phyloP scores from a whole-genome alignment of 192 early-diverging fungal genomes.

The Coemansia aciculifera region DNA sequence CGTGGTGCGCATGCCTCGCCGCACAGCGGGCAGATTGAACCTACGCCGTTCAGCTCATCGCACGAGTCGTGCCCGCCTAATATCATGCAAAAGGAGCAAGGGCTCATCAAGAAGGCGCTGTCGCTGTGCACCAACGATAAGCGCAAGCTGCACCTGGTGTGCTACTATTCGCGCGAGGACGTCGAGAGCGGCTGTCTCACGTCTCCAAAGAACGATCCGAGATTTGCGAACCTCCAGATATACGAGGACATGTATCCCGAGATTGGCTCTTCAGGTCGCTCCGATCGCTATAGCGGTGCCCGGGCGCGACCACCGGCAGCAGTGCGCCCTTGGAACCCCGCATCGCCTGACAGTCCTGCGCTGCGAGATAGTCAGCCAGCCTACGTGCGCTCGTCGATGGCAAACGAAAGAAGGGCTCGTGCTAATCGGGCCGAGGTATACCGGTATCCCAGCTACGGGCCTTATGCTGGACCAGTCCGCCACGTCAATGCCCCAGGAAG shows the following conservation, averaged over 20 bases:
- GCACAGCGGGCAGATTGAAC: slow-evolving; percentile 16
- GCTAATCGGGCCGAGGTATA: slow-evolving; percentile 38
- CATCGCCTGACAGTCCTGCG: slow-evolving; percentile 11
- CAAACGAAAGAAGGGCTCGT: slow-evolving; percentile 28
- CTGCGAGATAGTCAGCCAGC: slow-evolving; percentile 24
- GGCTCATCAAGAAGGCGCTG: slow-evolving; percentile 85
- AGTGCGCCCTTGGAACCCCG: slow-evolving; percentile 22
- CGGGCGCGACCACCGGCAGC: slow-evolving; percentile 20
- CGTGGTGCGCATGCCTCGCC: slow-evolving; percentile 47
- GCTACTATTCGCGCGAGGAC: slow-evolving; percentile 84
- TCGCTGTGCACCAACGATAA: slow-evolving; percentile 79
- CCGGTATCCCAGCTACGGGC: slow-evolving; percentile 45
- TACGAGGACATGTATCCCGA: slow-evolving; percentile 84
- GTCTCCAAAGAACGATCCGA: slow-evolving; percentile 66
- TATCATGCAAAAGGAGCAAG: slow-evolving; percentile 67
- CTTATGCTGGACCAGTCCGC: slow-evolving; percentile 38
- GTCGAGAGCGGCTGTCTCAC: slow-evolving; percentile 62
- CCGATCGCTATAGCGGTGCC: slow-evolving; percentile 37
- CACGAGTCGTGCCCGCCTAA: slow-evolving; percentile 49
- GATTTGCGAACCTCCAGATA: slow-evolving; percentile 64
- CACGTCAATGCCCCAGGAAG: slow-evolving; percentile 25
- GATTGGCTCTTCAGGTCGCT: slow-evolving; percentile 42
- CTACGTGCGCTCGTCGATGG: slow-evolving; percentile 34
- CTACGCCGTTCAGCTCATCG: slow-evolving; percentile 20
- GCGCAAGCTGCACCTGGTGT: slow-evolving; percentile 84